Evolutionary conservation across 2,329 filamentous ascomycete genomes (phyloP), one percentile per base, ranked within the genome.

Genomic region (Pseudogymnoascus sp.): DNA sequence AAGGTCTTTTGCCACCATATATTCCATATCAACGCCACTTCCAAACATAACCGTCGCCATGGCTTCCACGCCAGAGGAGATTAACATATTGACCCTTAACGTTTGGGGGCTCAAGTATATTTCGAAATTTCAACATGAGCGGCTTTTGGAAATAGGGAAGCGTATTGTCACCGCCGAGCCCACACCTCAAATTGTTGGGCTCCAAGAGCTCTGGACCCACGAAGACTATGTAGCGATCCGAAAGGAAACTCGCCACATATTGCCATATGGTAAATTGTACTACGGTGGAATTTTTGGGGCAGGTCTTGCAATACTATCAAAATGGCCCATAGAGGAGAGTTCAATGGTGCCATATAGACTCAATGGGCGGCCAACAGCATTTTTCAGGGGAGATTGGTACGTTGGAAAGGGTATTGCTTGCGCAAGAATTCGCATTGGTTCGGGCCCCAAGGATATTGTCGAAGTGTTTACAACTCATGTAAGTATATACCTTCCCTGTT

Each of bases 61-160:
- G 71, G 68, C 69, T 11, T 59, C 63, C n/a, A 64, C 72, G 68
- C 84, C 82, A 16, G 78, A 77, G 33, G 82, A 87, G 64, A 83
- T 97, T 73, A 88, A 89, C 72, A 81, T 97, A 69, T 79, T 97
- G 68, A 95, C 91, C 4, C 85, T 96, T 74, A 99, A 99, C 77
- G 97, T 92, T 84, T 97, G 95, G 93, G 95, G 95, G 61, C 86
- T 97, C 66, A 93, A 96, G 72, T 91, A 86, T 78, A 82, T 97
- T 71, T 87, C 93, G 61, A 87, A 87, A 68, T 84, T 90, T 68
- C 90, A 93, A 68, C 79, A 83, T 67, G 87, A 89, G 70, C 90
- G 95, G 47, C 83, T 97, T 61, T 76, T 82, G 31, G 90, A 96
- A 74, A 97, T 97, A 71, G 93, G 91, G 62, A 86, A 83, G 67